Evolutionary conservation across 495 filamentous ascomycete genomes (phyloP).

Genomic region (Penicillium ucsense): DNA sequence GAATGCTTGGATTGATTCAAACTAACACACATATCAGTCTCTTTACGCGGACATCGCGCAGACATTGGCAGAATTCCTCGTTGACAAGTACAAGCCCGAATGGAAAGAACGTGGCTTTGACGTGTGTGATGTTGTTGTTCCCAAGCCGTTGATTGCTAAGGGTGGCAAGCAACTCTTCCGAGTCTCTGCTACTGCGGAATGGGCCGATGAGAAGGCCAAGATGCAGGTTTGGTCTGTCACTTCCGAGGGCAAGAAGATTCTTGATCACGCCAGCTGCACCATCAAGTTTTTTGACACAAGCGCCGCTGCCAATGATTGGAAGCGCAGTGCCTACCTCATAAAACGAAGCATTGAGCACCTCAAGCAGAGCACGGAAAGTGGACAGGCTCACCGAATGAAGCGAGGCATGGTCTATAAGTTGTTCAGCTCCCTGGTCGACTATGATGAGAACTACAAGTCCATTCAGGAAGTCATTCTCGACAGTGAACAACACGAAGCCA

Average conservation of each 20-base stretch:
- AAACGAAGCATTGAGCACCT: constrained; percentile 38
- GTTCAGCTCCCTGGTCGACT: constrained; percentile 62
- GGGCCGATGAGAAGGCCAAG: constrained; percentile 17
- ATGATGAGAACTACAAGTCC: constrained; percentile 55
- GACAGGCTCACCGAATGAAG: constrained; percentile 49
- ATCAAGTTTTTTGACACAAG: constrained; percentile 32
- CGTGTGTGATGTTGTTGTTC: constrained; percentile 54
- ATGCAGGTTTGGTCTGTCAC: constrained; percentile 35
- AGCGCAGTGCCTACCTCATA: constrained; percentile 37
- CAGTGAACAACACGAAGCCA: constrained; percentile 61
- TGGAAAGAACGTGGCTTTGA: constrained; percentile 46
- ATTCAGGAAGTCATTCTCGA: constrained; percentile 72
- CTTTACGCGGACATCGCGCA: constrained; percentile 73
- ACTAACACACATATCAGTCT: constrained; percentile 22
- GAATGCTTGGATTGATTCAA: not conserved
- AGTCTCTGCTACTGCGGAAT: constrained; percentile 27
- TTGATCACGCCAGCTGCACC: constrained; percentile 41
- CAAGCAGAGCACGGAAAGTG: constrained; percentile 37
- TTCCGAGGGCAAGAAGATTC: constrained; percentile 34
- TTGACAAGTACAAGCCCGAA: constrained; percentile 47
- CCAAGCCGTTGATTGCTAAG: constrained; percentile 61
- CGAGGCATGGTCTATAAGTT: constrained; percentile 71
- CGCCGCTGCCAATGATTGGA: constrained; percentile 32
- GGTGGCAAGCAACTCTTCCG: constrained; percentile 40
- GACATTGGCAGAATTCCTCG: constrained; percentile 59